Conservation (phyloP, 1,284 basidiomycete species). For the Phlebopus sp. region DNA sequence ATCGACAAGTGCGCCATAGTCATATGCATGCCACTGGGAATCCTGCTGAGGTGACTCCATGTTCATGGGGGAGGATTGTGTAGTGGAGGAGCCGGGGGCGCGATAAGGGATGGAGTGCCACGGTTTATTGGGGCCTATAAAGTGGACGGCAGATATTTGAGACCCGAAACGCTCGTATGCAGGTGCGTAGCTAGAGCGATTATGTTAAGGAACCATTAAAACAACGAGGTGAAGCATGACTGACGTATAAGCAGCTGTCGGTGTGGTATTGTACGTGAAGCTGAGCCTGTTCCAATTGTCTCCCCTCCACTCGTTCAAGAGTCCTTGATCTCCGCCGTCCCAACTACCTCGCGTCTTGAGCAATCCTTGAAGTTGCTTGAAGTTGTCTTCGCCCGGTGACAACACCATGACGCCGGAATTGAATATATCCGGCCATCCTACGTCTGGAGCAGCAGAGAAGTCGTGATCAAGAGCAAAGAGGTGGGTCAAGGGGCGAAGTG, state of each 20-base stretch:
- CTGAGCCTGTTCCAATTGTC: slow-evolving; percentile 87
- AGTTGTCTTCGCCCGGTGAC: slow-evolving; percentile 79
- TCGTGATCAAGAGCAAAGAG: slow-evolving; percentile 78
- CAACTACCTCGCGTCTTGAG: slow-evolving; percentile 81
- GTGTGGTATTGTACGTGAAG: slow-evolving; percentile 97
- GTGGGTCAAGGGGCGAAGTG: slow-evolving; percentile 83
- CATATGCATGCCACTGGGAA: slow-evolving; percentile 52
- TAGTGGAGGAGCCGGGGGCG: slow-evolving; percentile 46
- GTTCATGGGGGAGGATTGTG: slow-evolving; percentile 23
- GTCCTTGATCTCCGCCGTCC: slow-evolving; percentile 96
- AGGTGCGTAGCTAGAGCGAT: slow-evolving; percentile 76
- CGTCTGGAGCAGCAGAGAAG: slow-evolving; percentile 90
- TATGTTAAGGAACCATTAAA: slow-evolving; percentile 24
- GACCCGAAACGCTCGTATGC: slow-evolving; percentile 92
- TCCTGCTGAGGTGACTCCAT: slow-evolving; percentile 15
- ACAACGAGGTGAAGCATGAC: slow-evolving; percentile 34
- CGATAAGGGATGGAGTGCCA: slow-evolving; percentile 78
- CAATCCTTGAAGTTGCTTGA: slow-evolving; percentile 68
- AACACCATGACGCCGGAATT: slow-evolving; percentile 95
- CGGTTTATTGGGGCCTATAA: slow-evolving; percentile 92
- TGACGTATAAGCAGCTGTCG: slow-evolving; percentile 95
- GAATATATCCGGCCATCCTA: slow-evolving; percentile 99
- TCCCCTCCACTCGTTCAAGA: slow-evolving; percentile 93
- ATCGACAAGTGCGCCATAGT: slow-evolving; percentile 79
- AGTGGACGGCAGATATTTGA: slow-evolving; percentile 88